Conservation (phyloP, 148 eudicot genomes). For the Hydrangea macrophylla region DNA sequence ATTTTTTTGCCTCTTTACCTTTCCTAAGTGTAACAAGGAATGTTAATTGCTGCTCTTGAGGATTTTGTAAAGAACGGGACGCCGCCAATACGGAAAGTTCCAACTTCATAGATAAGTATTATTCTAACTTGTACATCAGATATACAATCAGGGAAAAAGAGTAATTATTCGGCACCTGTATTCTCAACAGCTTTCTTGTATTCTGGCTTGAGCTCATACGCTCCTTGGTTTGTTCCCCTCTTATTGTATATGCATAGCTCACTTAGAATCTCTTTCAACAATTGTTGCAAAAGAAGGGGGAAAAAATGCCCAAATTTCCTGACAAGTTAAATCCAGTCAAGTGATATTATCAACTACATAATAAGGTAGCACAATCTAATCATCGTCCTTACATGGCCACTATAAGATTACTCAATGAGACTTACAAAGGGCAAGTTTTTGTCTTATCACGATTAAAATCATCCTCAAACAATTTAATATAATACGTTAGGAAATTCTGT, state of each 20-base stretch:
- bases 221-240: constrained; percentile 93
- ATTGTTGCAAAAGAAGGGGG: constrained; percentile 57
- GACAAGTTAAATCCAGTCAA: background rate
- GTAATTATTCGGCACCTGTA: constrained; percentile 50
- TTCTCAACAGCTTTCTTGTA: constrained; percentile 89
- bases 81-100: background rate
- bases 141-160: constrained; percentile 13
- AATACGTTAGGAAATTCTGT: background rate
- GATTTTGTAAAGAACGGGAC: background rate
- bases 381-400: background rate
- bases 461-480: background rate
- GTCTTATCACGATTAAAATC: background rate
- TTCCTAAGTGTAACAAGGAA: background rate
- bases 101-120: background rate
- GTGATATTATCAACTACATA: background rate
- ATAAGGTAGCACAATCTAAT: background rate
- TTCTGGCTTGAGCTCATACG: constrained; percentile 94
- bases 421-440: background rate
- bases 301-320: background rate
- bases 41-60: background rate
- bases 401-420: background rate
- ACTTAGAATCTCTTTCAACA: constrained; percentile 87
- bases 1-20: background rate
- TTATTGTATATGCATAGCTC: constrained; percentile 96
- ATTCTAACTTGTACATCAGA: constrained; percentile 4